phyloP scores from a whole-genome alignment of 1,139 yeast species.

The Blastobotrys niveus region DNA sequence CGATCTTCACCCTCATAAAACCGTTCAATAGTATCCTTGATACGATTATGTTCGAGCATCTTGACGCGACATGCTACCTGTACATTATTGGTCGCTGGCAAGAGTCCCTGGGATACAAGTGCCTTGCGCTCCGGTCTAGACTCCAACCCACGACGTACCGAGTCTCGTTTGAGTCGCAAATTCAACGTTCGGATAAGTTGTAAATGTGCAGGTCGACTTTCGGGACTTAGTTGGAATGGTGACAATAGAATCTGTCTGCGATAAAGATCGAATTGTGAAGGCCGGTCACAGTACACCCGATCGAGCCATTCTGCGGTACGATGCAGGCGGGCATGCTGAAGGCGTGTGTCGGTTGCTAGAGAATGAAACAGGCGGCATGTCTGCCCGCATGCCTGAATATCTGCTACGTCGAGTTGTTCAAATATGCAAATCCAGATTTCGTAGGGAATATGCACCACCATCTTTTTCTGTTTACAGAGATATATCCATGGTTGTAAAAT shows the following conservation, averaged over 20 bases:
- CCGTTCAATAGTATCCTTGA: constrained; percentile 22
- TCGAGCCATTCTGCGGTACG: constrained; percentile 24
- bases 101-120: constrained; percentile 24
- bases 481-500: too few relatives aligned
- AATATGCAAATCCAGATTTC: constrained; percentile 26
- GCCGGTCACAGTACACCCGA: constrained; percentile 1
- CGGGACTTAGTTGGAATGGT: constrained; percentile 26
- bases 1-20: constrained; percentile 23
- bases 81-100: constrained; percentile 23
- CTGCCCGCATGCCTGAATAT: constrained; percentile 22
- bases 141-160: constrained; percentile 23
- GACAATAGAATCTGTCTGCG: constrained; percentile 27
- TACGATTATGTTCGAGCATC: constrained; percentile 25
- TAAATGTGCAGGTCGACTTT: constrained; percentile 23
- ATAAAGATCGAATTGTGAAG: constrained; percentile 15
- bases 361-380: constrained; percentile 22
- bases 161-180: constrained; percentile 24
- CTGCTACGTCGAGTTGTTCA: constrained; percentile 28
- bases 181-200: constrained; percentile 24
- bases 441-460: too few relatives aligned
- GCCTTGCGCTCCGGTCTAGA: constrained; percentile 18
- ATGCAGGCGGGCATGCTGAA: constrained; percentile 22
- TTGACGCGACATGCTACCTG: too few relatives aligned
- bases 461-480: too few relatives aligned
- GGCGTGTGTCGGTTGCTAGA: constrained; percentile 26